Percentiles rank a stretch among this genome's conserved stretches.
phyloP scores from a whole-genome alignment of 164 flowering plant genomes.

The Tetracentron sinense region DNA sequence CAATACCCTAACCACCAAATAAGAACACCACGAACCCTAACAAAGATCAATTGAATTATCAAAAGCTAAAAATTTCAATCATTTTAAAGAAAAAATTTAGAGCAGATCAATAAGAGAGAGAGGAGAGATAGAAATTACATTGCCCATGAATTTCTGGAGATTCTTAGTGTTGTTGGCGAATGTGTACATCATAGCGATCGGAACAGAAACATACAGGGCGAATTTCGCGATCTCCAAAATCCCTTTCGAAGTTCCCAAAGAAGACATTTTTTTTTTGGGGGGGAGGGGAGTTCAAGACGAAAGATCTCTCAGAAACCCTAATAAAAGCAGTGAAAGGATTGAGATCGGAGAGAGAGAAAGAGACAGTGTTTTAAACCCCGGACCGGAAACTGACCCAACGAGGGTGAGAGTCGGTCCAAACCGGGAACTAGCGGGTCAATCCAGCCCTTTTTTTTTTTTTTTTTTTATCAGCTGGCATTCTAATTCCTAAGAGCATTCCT shows the following conservation, averaged over 20 bases:
- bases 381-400: neutral
- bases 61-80: neutral
- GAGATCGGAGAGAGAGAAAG: no score
- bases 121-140: conserved; percentile 36
- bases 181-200: conserved; percentile 68
- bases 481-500: no score
- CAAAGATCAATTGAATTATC: neutral
- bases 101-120: conserved; percentile 12
- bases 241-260: conserved; percentile 67
- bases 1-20: no score
- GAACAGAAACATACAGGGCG: conserved; percentile 64
- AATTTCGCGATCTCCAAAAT: conserved; percentile 80
- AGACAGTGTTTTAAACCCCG: no score
- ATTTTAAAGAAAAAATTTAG: neutral
- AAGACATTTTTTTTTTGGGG: conserved; percentile 63
- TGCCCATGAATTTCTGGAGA: conserved; percentile 67
- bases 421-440: no score
- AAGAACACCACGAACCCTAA: no score
- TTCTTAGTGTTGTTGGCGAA: conserved; percentile 70
- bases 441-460: no score
- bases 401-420: neutral
- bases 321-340: no score
- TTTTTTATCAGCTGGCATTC: no score
- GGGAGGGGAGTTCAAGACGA: no score
- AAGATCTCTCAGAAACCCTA: no score